Base-by-base conservation (phyloP, 1,284 basidiomycete genomes). In the Ganoderma resinaceum region DNA sequence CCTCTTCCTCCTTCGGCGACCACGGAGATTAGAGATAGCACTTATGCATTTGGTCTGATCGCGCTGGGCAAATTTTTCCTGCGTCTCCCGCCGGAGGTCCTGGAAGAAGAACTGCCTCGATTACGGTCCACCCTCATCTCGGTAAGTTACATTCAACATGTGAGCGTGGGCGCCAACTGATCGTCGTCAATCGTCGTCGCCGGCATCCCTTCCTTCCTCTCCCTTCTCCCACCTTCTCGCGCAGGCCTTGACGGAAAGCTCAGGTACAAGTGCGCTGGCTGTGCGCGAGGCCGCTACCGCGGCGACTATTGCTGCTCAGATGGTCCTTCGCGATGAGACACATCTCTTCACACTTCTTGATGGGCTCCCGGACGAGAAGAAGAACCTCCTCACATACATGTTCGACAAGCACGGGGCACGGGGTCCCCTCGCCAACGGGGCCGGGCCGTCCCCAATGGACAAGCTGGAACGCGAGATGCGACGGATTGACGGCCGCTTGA, bases 91-190 rank as follows among this genome's bases (percentile, higher is more conserved):
- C 84, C 87, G 11, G 94, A 95, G 76, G 89, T 95, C 55, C 86
- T 95, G 38, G 94, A 95, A 78, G 94, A 95, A 70, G 94, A 95
- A 73, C 77, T 95, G 60, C 94, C 94, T 58, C 87, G 92, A 42
- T 78, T 94, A 64, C 89, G 88, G 75, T 79, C 76, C 31, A 92
- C 92, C 5, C 77, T 95, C 71, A 91, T 91, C 58, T 83, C 86
- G 57, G 93, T 93, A 69, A 74, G 90, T 82, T 55, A 23, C 59
- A 46, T 53, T 38, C 35, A 33, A 57, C 23, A 65, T 70, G 59
- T 49, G 52, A 33, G 59, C 33, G 37, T 6, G 42, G 12, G 31
- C 49, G 57, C 65, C 37, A 26, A 43, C 67, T 69, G 67, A 70
- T 70, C 65, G 52, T 67, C 52, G 42, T 62, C 29, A 35, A 35